Evolutionary conservation across 2,329 filamentous ascomycete genomes (phyloP).

Genomic region (Hysterium pulicare): DNA sequence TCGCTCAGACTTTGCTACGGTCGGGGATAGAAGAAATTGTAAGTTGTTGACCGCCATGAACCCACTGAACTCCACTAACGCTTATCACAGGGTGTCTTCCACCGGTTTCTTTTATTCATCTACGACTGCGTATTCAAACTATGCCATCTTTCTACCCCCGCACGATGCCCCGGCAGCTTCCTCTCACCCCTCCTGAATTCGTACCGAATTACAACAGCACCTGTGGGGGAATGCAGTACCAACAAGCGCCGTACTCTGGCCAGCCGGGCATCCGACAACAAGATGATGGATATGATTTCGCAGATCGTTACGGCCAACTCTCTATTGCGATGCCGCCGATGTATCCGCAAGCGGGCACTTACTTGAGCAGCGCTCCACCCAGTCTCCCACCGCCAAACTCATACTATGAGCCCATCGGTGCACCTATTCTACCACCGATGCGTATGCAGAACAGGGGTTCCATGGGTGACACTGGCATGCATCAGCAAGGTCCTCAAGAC

Average conservation of each 20-base stretch:
- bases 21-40: slow-evolving; percentile 39
- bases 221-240: slow-evolving; percentile 46
- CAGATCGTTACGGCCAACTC: slow-evolving; percentile 45
- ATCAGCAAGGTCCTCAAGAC: slow-evolving; percentile 39
- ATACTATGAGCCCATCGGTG: slow-evolving; percentile 45
- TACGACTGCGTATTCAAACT: slow-evolving; percentile 32
- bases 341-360: slow-evolving; percentile 40
- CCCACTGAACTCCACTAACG: slow-evolving; percentile 13
- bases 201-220: slow-evolving; percentile 43
- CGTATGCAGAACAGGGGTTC: slow-evolving; percentile 39
- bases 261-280: slow-evolving; percentile 40
- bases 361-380: slow-evolving; percentile 32
- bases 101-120: slow-evolving; percentile 43
- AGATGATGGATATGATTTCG: slow-evolving; percentile 46
- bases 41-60: slow-evolving; percentile 13
- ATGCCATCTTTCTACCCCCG: slow-evolving; percentile 53
- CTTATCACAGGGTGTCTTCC: slow-evolving; percentile 29
- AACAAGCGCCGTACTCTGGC: slow-evolving; percentile 42
- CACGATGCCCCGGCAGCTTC: slow-evolving; percentile 41
- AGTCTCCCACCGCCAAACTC: slow-evolving; percentile 35
- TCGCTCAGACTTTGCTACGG: slow-evolving; percentile 30
- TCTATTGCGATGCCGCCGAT: slow-evolving; percentile 38
- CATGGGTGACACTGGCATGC: slow-evolving; percentile 32
- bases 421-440: slow-evolving; percentile 47
- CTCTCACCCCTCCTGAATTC: slow-evolving; percentile 50